Conservation (phyloP, 2,329 filamentous ascomycete species). For the Colletotrichum neosansevieriae region DNA sequence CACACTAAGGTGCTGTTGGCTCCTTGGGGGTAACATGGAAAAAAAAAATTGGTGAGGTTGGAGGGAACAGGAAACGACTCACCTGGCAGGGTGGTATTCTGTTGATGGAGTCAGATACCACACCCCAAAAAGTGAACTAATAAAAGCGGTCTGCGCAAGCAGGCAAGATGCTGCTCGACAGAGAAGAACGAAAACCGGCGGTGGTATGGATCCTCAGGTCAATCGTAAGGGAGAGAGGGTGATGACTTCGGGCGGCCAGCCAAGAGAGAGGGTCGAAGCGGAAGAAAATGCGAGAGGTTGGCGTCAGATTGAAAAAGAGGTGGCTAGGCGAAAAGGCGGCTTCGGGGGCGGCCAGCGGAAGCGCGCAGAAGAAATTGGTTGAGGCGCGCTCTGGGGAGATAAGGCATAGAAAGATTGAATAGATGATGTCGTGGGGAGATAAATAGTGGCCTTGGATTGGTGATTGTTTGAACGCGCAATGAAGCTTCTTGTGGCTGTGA, state of each 20-base stretch:
- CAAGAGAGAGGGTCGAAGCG: constrained; percentile 7
- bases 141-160: constrained; percentile 35
- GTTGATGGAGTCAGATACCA: constrained; percentile 29
- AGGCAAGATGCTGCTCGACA: constrained; percentile 34
- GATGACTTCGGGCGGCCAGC: constrained; percentile 2
- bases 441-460: not conserved
- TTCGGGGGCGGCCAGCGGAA: constrained; percentile 31
- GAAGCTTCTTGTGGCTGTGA: not conserved
- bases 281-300: constrained; percentile 38
- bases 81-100: constrained; percentile 37
- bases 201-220: constrained; percentile 8
- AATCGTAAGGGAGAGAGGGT: constrained; percentile 6
- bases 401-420: constrained; percentile 1
- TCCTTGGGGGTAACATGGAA: constrained; percentile 17
- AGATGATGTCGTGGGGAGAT: constrained; percentile 5
- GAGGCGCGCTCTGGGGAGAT: constrained; percentile 17
- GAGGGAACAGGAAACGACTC: constrained; percentile 35
- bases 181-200: constrained; percentile 23
- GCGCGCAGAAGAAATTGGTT: constrained; percentile 25
- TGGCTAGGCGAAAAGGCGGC: constrained; percentile 38
- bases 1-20: constrained; percentile 29
- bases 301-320: constrained; percentile 33
- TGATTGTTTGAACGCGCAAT: not conserved
- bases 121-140: constrained; percentile 29
- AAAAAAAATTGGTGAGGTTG: constrained; percentile 37